phyloP scores from a whole-genome alignment of 208 protist species.

The Vickermania spadyakhi region DNA sequence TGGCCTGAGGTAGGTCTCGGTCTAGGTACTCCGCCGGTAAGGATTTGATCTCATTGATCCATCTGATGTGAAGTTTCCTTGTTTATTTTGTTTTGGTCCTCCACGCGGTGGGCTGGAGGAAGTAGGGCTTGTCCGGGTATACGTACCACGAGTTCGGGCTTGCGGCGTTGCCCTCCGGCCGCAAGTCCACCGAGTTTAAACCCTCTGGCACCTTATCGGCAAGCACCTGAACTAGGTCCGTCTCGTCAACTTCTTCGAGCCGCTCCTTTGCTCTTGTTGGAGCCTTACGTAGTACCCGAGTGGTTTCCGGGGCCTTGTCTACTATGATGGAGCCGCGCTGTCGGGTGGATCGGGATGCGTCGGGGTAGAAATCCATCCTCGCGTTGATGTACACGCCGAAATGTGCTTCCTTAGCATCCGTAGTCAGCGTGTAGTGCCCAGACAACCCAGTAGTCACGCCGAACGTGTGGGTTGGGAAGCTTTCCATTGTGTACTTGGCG shows the following conservation, averaged over 20 bases:
- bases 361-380: too few relatives aligned
- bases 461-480: background rate
- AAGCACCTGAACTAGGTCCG: background rate
- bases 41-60: background rate
- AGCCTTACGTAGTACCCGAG: background rate
- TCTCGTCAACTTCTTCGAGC: background rate
- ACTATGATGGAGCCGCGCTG: background rate
- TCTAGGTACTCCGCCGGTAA: background rate
- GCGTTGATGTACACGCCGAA: background rate
- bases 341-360: too few relatives aligned
- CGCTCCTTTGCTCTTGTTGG: background rate
- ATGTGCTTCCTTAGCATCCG: background rate
- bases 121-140: background rate
- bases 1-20: background rate
- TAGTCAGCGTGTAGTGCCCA: constrained; percentile 3
- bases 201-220: background rate
- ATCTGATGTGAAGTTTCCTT: background rate
- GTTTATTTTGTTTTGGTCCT: background rate
- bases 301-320: background rate
- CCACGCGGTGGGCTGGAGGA: background rate
- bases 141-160: background rate
- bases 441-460: background rate
- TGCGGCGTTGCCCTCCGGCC: background rate
- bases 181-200: background rate
- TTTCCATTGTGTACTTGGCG: background rate